A percentile compares a stretch with the other conserved stretches of the same genome.
phyloP scores from a whole-genome alignment of 2,329 filamentous ascomycete genomes.

The Aspergillus unguis region DNA sequence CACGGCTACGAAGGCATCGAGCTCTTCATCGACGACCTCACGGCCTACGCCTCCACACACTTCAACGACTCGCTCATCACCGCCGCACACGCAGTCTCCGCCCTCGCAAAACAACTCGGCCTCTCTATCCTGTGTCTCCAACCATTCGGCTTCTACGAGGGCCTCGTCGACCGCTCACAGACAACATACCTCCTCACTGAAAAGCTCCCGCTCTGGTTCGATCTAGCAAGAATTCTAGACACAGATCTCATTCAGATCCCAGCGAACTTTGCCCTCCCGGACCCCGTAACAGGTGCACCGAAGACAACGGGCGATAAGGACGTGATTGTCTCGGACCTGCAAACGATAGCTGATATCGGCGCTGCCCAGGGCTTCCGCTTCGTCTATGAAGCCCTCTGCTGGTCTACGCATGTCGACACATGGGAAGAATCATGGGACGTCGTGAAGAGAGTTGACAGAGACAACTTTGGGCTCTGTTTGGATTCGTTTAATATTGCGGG shows the following conservation, averaged over 20 bases:
- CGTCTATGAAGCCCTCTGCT: constrained; percentile 70
- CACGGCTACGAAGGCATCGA: constrained; percentile 37
- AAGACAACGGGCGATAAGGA: constrained; percentile 50
- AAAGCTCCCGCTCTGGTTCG: constrained; percentile 64
- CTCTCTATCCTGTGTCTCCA: constrained; percentile 57
- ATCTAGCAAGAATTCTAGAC: constrained; percentile 59
- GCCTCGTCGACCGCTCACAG: constrained; percentile 60
- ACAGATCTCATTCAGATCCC: constrained; percentile 75
- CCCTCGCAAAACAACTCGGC: constrained; percentile 40
- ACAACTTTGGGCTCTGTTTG: constrained; percentile 73
- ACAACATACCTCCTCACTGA: constrained; percentile 60
- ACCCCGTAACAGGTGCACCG: constrained; percentile 35
- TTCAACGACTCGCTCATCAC: constrained; percentile 23
- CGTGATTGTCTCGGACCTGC: constrained; percentile 61
- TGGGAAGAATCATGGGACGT: constrained; percentile 73
- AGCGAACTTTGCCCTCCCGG: constrained; percentile 59
- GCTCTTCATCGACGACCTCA: constrained; percentile 36
- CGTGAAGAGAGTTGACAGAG: constrained; percentile 60
- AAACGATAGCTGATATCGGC: constrained; percentile 65
- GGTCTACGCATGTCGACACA: constrained; percentile 65
- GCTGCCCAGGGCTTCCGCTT: constrained; percentile 59
- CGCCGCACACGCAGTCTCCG: constrained; percentile 44
- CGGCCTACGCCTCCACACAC: constrained; percentile 26
- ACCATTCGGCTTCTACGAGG: constrained; percentile 76
- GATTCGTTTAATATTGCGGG: constrained; percentile 77